Evolutionary conservation across 306 rosid species (phyloP).

Genomic region (Begonia masoniana): DNA sequence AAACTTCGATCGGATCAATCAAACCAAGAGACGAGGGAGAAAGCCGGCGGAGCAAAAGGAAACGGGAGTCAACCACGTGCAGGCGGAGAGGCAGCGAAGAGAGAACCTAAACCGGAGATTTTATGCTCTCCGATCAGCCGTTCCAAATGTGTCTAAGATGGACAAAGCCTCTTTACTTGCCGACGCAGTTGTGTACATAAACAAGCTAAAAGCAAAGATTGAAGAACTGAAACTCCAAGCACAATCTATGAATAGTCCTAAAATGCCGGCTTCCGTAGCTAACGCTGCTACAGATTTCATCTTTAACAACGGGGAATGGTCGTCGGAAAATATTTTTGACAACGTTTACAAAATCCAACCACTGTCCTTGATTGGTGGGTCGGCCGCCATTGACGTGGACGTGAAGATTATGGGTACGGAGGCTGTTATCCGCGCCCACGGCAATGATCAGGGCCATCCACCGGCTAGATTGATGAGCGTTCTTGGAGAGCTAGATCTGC

Average conservation of each 20-base stretch:
- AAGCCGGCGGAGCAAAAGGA: neutral
- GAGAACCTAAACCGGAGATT: neutral
- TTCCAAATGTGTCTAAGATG: neutral
- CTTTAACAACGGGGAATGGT: neutral
- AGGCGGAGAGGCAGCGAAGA: neutral
- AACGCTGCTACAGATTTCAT: neutral
- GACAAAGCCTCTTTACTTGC: neutral
- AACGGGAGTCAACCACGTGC: neutral
- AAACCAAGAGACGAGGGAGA: too few relatives aligned
- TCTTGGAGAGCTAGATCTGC: constrained; percentile 32
- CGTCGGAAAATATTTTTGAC: too few relatives aligned
- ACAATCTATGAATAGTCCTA: neutral
- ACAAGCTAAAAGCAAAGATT: neutral
- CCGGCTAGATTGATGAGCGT: constrained; percentile 43
- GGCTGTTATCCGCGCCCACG: constrained; percentile 45
- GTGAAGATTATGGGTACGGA: constrained; percentile 36
- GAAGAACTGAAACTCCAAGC: neutral
- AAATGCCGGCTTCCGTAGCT: neutral
- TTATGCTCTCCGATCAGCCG: neutral
- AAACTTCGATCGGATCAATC: neutral
- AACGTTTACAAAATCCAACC: neutral
- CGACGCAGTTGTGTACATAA: neutral
- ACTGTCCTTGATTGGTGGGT: neutral
- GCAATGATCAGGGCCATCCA: constrained; percentile 30
- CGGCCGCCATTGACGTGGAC: constrained; percentile 15